Conservation (phyloP, 768 basidiomycete genomes). For the Mrakia blollopis region DNA sequence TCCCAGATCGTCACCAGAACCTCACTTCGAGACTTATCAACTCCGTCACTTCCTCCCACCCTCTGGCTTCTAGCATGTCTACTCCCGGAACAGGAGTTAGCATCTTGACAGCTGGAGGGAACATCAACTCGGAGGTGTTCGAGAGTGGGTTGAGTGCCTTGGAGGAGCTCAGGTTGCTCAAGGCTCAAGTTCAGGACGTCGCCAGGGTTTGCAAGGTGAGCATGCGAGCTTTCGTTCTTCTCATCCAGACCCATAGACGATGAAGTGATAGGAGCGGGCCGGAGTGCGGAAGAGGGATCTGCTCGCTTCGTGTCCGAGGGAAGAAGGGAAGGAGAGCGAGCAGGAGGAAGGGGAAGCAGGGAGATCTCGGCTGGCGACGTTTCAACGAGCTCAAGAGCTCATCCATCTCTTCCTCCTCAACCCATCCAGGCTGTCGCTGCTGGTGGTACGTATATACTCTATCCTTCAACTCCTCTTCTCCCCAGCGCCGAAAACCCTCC, state of each 20-base stretch:
- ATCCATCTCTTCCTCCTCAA: not conserved
- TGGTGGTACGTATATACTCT: constrained; percentile 1
- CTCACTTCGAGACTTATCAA: not conserved
- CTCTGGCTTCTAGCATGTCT: not conserved
- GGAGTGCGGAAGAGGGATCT: too few relatives aligned
- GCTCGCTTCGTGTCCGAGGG: too few relatives aligned
- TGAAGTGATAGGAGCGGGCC: not conserved
- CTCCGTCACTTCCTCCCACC: constrained; percentile 14
- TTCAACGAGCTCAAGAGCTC: not conserved
- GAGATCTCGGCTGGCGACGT: too few relatives aligned
- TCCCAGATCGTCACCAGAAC: constrained; percentile 8
- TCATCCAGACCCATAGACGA: too few relatives aligned
- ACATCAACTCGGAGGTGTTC: constrained; percentile 25
- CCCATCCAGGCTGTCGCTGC: constrained; percentile 19
- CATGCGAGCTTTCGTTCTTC: not conserved
- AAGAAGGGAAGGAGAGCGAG: not conserved
- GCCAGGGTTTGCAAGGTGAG: constrained; percentile 65
- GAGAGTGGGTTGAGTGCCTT: constrained; percentile 20
- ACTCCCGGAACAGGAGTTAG: not conserved
- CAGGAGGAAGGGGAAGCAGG: not conserved
- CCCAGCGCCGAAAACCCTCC: not conserved
- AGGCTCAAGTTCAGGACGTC: constrained; percentile 78
- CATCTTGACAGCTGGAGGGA: constrained; percentile 17
- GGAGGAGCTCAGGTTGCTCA: constrained; percentile 70
- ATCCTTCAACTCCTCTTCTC: too few relatives aligned